Percentiles rank a stretch among this genome's conserved stretches.
These are phyloP conservation scores for Lachnellula hyalina DNA, from an alignment of 2,329 filamentous ascomycete species.

Conservation along the genomic window DNA sequence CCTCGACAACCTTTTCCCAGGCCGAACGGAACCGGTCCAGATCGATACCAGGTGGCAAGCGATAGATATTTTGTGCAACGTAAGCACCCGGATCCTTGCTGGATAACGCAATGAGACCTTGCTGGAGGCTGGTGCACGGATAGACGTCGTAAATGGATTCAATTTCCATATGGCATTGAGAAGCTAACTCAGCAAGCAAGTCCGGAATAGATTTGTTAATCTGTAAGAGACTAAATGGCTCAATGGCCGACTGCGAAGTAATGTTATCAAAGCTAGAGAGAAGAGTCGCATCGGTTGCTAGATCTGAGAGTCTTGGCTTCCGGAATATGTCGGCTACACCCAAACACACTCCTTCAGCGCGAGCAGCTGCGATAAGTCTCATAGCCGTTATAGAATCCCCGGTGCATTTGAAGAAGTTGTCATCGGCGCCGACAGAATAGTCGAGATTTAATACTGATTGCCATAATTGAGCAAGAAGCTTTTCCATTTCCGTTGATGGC, in stretches of 20 bases:
- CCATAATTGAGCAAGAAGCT: constrained; percentile 6
- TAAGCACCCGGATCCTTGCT: constrained; percentile 31
- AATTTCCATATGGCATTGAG: background rate
- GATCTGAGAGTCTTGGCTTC: constrained; percentile 36
- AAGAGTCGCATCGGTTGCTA: constrained; percentile 32
- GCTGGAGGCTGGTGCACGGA: constrained; percentile 35
- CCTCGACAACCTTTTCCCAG: constrained; percentile 23
- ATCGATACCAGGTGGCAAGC: constrained; percentile 15
- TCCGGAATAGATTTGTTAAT: background rate
- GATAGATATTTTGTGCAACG: constrained; percentile 26
- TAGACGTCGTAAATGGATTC: constrained; percentile 33
- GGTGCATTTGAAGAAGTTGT: constrained; percentile 41
- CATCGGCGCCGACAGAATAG: constrained; percentile 20
- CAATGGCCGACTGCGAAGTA: constrained; percentile 7
- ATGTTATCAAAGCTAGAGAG: constrained; percentile 11
- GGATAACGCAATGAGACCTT: constrained; percentile 34
- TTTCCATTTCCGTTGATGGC: constrained; percentile 7
- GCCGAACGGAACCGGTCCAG: constrained; percentile 20
- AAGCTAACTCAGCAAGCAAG: background rate
- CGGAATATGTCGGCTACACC: constrained; percentile 38
- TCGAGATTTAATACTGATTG: constrained; percentile 3
- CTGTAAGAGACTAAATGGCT: constrained; percentile 18
- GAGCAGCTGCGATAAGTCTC: constrained; percentile 31
- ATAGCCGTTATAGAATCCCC: constrained; percentile 44
- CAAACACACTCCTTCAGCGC: constrained; percentile 27